A percentile compares a stretch with the other conserved stretches of the same genome.
Evolutionary conservation across 352 stramenopile species (phyloP).

Genomic region (Globisporangium orthogonon): DNA sequence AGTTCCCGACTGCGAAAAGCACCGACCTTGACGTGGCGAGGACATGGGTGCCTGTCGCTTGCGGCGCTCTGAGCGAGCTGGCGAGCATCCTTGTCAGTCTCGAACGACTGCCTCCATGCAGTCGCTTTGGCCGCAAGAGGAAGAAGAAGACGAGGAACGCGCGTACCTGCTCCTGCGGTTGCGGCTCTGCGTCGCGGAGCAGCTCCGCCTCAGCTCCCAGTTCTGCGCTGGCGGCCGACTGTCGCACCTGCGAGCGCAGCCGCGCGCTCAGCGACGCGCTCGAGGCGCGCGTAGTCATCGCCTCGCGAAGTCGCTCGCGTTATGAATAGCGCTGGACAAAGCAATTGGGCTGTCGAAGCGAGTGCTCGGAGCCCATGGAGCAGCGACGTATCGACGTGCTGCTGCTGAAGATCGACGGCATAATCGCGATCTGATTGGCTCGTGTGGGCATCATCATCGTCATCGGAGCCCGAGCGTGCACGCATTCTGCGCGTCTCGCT

Average conservation of each 20-base stretch:
- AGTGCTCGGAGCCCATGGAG: too few relatives aligned
- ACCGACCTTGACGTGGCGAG: constrained; percentile 25
- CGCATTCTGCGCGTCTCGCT: too few relatives aligned
- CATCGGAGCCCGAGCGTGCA: too few relatives aligned
- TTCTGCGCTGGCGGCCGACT: constrained; percentile 15
- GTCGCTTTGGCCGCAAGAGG: too few relatives aligned
- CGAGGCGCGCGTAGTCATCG: constrained; percentile 8
- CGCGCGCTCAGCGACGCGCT: constrained; percentile 43
- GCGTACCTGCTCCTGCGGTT: neutral
- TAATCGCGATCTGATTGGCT: neutral
- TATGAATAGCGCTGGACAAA: too few relatives aligned
- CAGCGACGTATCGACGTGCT: too few relatives aligned
- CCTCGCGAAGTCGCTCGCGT: neutral
- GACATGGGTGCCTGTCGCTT: constrained; percentile 15
- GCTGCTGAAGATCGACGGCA: neutral
- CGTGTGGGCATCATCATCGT: neutral
- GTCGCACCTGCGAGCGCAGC: constrained; percentile 35
- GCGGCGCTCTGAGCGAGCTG: too few relatives aligned
- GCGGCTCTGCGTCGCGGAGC: neutral
- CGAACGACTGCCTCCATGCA: too few relatives aligned
- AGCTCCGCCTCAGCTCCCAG: too few relatives aligned
- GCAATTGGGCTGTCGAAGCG: too few relatives aligned
- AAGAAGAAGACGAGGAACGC: neutral
- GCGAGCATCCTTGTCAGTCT: too few relatives aligned
- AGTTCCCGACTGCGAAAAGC: neutral